Evolutionary conservation across 805 yeast genomes (phyloP), one percentile per base, ranked within the genome.

Genomic region (Candida ovalis): DNA sequence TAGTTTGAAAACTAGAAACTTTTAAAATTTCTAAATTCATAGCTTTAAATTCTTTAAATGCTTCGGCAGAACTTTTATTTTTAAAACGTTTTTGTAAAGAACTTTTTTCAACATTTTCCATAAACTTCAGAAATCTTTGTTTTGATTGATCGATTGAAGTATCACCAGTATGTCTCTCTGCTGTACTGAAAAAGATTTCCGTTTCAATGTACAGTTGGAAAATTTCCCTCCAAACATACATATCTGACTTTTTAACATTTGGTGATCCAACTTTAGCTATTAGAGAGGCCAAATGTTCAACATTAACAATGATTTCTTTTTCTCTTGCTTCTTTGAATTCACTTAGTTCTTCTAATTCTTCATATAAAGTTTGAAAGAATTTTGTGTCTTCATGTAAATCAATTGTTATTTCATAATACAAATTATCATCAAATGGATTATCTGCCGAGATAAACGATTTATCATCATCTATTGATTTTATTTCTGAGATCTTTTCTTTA

Each of bases 141-240:
- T 74, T 70, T 48, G 81, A 73, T 52, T 80, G 73, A 18, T 67
- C 73, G 22, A 70, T 63, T 46, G 72, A 69, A 47, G 78, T 63
- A 53, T 77, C 76, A 41, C 78, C 75, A 3, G 74, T 70, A 25
- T 68, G 62, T 33, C 59, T 58, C 47, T 80, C 85, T 23, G 52
- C 38, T 1, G 66, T 63, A 42, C 62, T 53, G 64, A 82, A 79
- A 53, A 80, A 85, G 28, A 86, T 77, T 53, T 84, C 86, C 22
- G 80, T 74, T 52, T 85, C 91, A 23, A 84, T 72, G 55, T 84
- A 86, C 19, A 76, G 63, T 56, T 74, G 77, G 66, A 86, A 85
- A 9, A 86, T 72, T 56, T 82, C 80, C 49, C 92, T 69, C 92
- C 92, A 86, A 8, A 72, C 70, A 56, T 81, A 82, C 64, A 85